phyloP scores from a whole-genome alignment of 139 green algal species.

The Zygnema cylindricum region DNA sequence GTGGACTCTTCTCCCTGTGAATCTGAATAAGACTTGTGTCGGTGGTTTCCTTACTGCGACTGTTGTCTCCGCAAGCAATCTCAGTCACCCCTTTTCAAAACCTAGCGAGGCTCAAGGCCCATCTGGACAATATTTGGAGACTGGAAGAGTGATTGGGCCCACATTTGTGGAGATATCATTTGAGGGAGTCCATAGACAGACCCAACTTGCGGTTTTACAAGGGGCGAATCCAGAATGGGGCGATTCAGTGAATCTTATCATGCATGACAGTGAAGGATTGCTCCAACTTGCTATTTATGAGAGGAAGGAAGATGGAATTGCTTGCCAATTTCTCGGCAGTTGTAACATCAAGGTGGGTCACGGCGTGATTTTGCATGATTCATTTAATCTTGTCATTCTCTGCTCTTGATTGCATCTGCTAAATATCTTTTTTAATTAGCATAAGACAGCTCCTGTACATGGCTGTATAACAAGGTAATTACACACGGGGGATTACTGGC shows the following conservation, averaged over 20 bases:
- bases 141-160: not conserved
- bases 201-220: not conserved
- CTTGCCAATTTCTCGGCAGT: not conserved
- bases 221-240: slow-evolving; percentile 11
- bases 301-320: not conserved
- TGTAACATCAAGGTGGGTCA: slow-evolving; percentile 9
- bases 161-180: slow-evolving; percentile 15
- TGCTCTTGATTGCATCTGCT: too few species aligned
- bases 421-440: too few species aligned
- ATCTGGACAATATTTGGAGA: not conserved
- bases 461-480: too few species aligned
- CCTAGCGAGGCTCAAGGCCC: not conserved
- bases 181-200: not conserved
- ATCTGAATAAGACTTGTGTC: not conserved
- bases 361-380: too few species aligned
- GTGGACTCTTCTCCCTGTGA: not conserved
- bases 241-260: not conserved
- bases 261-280: not conserved
- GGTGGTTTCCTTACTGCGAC: not conserved
- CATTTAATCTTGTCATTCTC: too few species aligned
- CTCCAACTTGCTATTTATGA: slow-evolving; percentile 14
- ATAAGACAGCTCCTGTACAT: too few species aligned
- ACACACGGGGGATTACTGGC: too few species aligned
- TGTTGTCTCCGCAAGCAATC: not conserved
- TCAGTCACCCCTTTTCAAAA: not conserved